Evolutionary conservation across 352 stramenopile genomes (phyloP), one percentile per base, ranked within the genome.

Genomic region (Pythium folliculosum): DNA sequence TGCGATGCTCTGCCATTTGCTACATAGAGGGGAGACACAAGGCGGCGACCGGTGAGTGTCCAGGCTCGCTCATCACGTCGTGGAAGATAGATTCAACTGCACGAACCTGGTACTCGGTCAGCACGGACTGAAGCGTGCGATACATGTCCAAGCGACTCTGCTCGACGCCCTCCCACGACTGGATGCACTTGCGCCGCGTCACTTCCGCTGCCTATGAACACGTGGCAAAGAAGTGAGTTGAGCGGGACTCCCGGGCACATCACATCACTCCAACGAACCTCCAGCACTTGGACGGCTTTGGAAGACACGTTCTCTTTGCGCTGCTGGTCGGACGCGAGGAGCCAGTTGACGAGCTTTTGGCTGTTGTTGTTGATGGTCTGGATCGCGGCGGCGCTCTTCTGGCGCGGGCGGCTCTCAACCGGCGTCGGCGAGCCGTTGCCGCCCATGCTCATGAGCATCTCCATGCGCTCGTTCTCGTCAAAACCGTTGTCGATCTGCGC

Each of bases 21-120:
- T 95, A n/a, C n/a, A n/a, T n/a, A n/a, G n/a, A n/a, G n/a, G n/a
- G n/a, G n/a, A n/a, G n/a, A n/a, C n/a, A n/a, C n/a, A n/a, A n/a
- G n/a, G n/a, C n/a, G n/a, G n/a, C n/a, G n/a, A n/a, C n/a, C n/a
- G n/a, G n/a, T n/a, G n/a, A n/a, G n/a, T n/a, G n/a, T n/a, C n/a
- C n/a, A n/a, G n/a, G n/a, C n/a, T n/a, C n/a, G n/a, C n/a, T n/a
- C n/a, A n/a, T n/a, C n/a, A n/a, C n/a, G n/a, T n/a, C n/a, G n/a
- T n/a, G n/a, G n/a, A n/a, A n/a, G n/a, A n/a, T n/a, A n/a, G n/a
- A n/a, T n/a, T n/a, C 3, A 47, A 9, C 47, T 48, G 54, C 13
- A 51, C 59, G 30, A 56, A 92, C 87, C 76, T 95, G 87, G 45
- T 93, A 95, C 17, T 93, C 87, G 44, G 81, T 90, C 19, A 95